Conservation (phyloP, 345 rosid species). For the Mercurialis annua region DNA sequence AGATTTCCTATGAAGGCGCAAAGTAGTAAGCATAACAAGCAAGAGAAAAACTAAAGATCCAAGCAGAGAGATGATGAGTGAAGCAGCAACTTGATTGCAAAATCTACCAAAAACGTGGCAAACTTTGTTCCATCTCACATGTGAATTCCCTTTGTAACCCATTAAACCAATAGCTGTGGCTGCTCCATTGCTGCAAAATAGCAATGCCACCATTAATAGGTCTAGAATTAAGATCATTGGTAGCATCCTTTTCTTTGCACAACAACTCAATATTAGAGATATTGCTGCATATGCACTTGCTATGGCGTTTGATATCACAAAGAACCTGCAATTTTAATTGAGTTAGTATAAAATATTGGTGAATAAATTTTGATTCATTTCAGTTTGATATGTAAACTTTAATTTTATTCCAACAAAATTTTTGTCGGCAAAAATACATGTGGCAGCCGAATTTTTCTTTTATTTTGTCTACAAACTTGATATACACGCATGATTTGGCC, state of each 20-base stretch:
- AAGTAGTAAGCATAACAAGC: conserved; percentile 36
- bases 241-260: conserved; percentile 28
- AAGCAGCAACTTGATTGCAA: conserved; percentile 43
- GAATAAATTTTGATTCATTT: not conserved
- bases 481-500: too few species aligned
- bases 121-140: conserved; percentile 54
- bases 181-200: conserved; percentile 59
- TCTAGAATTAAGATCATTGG: conserved; percentile 34
- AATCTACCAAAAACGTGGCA: conserved; percentile 56
- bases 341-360: conserved; percentile 7
- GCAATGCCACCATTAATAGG: conserved; percentile 48
- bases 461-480: too few species aligned
- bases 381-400: too few species aligned
- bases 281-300: conserved; percentile 52
- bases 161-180: conserved; percentile 51
- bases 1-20: conserved; percentile 26
- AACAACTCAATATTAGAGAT: conserved; percentile 35
- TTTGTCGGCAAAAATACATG: too few species aligned
- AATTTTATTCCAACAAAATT: too few species aligned
- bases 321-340: conserved; percentile 36
- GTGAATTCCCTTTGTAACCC: conserved; percentile 61
- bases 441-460: too few species aligned
- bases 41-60: conserved; percentile 45
- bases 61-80: conserved; percentile 35
- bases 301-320: conserved; percentile 48